These are phyloP conservation scores for Microascus cirrosus DNA, from an alignment of 2,329 filamentous ascomycete species.

Conservation along the genomic window DNA sequence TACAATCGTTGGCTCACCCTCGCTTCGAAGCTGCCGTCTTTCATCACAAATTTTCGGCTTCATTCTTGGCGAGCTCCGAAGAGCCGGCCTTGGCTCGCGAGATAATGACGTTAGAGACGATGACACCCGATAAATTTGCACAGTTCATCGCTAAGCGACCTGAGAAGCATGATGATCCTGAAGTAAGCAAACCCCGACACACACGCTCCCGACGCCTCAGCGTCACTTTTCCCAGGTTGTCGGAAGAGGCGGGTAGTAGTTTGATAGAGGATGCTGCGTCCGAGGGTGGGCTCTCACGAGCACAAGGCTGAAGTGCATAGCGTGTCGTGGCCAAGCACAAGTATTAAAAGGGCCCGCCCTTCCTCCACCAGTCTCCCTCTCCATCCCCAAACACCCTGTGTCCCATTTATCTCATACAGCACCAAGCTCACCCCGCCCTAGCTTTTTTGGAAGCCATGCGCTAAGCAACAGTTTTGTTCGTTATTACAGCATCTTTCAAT, in stretches of 20 bases:
- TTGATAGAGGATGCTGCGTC: background rate
- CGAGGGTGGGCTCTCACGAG: background rate
- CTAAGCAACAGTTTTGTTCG: background rate
- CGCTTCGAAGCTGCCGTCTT: background rate
- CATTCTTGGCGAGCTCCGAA: background rate
- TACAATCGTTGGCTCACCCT: background rate
- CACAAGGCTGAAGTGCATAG: background rate
- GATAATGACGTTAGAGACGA: background rate
- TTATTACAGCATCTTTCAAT: constrained; percentile 19
- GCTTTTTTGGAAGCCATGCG: background rate
- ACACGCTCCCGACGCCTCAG: background rate
- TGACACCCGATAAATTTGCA: background rate
- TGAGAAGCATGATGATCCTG: background rate
- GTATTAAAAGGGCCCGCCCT: background rate
- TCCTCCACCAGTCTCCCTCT: background rate
- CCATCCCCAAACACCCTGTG: background rate
- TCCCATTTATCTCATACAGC: background rate
- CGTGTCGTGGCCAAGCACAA: background rate
- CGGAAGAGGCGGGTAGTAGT: background rate
- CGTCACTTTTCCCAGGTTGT: background rate
- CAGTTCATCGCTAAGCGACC: background rate
- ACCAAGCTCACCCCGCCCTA: background rate
- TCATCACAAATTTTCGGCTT: background rate
- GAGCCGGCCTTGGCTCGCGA: background rate
- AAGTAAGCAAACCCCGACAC: background rate